Percentiles rank a stretch among this genome's conserved stretches.
Conservation (phyloP, 1,139 yeast species). For the Scheffersomyces segobiensis region DNA sequence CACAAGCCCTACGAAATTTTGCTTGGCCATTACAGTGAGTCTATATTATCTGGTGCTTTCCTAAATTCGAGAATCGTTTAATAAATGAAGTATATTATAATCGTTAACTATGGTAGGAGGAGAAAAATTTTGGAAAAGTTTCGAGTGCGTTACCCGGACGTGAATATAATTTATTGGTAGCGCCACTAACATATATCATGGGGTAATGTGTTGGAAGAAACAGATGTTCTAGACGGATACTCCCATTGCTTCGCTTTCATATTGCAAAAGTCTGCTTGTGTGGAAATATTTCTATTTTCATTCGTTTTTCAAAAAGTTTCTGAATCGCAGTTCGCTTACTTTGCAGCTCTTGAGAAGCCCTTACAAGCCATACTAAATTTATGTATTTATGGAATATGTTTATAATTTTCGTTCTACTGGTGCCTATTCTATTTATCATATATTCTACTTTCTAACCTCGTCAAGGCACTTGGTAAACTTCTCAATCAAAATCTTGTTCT, state of each 20-base stretch:
- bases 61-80: not conserved
- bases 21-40: constrained; percentile 74
- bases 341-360: not conserved
- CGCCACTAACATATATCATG: not conserved
- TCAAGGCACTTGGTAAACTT: constrained; percentile 38
- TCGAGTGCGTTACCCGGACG: not conserved
- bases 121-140: not conserved
- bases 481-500: constrained; percentile 58
- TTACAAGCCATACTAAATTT: not conserved
- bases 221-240: not conserved
- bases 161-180: not conserved
- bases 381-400: too few species aligned
- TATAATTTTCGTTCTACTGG: not conserved
- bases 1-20: constrained; percentile 88
- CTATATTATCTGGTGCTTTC: not conserved
- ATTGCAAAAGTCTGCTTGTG: too few species aligned
- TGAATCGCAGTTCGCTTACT: not conserved
- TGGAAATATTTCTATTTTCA: not conserved
- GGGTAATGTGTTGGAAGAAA: not conserved
- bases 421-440: not conserved
- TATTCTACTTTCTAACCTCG: constrained; percentile 8
- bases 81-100: not conserved
- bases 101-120: not conserved
- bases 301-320: not conserved
- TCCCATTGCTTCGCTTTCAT: too few species aligned